Base-by-base conservation (phyloP, 2,329 filamentous ascomycete species). In the Exophiala oligosperma region DNA sequence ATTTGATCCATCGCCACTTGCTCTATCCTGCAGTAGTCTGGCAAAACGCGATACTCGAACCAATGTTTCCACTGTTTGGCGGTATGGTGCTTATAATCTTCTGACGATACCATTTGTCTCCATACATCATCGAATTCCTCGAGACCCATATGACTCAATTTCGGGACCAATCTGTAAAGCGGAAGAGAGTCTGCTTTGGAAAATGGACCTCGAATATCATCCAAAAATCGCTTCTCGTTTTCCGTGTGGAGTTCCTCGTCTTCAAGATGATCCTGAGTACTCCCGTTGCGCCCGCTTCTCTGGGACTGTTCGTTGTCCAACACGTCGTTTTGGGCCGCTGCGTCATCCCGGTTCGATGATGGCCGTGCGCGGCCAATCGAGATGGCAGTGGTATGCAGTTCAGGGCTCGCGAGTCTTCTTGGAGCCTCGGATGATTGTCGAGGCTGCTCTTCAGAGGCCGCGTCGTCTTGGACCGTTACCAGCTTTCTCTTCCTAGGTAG, bases 81-180 rank as follows among this genome's bases (percentile, higher is more conserved):
- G 37, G 50, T 50, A 56, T 59, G 60, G 12, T 44, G 38, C 1
- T 43, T 52, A 38, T 59, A 50, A 28, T 62, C 40, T 59, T 65
- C 55, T 23, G 65, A 57, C 38, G 62, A 44, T 7, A 66, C 69
- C 55, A 66, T 65, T 21, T 59, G 50, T n/a, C 41, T 35, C 70
- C 70, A 72, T 12, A 62, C 62, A 17, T 65, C 60, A 28, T 64
- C 51, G 21, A 64, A 59, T 4, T 59, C 9, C 6, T 59, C 52
- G 2, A 65, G 58, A 17, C 55, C 52, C 12, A 69, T 47, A 14
- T 66, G 52, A 21, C 64, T 29, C 23, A 71, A 64, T 28, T 63
- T 40, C 14, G 66, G 58, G 1, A 66, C 68, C 28, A 59, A 44
- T 21, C 55, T 46, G 50, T 68, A 67, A 23, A 72, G 62, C 6